These are phyloP conservation scores for Sclerotinia glacialis DNA, from an alignment of 2,329 filamentous ascomycete species.

Conservation along the genomic window DNA sequence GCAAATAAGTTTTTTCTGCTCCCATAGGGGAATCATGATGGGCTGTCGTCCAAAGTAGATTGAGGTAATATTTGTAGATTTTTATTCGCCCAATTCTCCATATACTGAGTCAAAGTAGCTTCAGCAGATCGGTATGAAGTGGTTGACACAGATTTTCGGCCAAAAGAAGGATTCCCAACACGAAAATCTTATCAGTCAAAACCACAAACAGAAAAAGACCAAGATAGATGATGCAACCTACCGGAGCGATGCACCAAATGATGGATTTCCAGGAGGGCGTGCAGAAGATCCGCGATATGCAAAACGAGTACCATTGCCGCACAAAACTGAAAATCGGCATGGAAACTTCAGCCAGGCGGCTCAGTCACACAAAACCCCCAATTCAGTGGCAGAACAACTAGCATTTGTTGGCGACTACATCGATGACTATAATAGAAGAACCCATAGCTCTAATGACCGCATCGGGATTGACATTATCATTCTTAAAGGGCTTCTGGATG, in stretches of 20 bases:
- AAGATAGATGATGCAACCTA: not conserved
- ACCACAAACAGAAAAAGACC: not conserved
- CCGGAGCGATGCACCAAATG: not conserved
- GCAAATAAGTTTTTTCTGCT: not conserved
- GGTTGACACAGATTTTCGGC: not conserved
- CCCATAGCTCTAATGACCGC: too few species aligned
- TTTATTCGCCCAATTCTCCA: not conserved
- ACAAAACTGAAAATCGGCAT: not conserved
- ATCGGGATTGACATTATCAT: not conserved
- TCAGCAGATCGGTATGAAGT: not conserved
- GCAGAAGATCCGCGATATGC: not conserved
- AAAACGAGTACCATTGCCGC: not conserved
- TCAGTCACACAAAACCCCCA: not conserved
- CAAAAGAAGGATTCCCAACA: not conserved
- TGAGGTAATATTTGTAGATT: not conserved
- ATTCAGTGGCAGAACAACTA: not conserved
- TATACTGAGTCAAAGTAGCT: not conserved
- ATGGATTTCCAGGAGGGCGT: not conserved
- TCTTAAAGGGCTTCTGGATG: not conserved
- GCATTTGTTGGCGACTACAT: not conserved
- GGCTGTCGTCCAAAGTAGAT: conserved; percentile 1
- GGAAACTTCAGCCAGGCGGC: not conserved
- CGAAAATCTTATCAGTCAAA: not conserved
- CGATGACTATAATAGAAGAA: not conserved
- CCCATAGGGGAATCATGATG: not conserved